A percentile compares a stretch with the other conserved stretches of the same genome.
Evolutionary conservation across 768 basidiomycete species (phyloP).

Genomic region (Phaeotremella skinneri): DNA sequence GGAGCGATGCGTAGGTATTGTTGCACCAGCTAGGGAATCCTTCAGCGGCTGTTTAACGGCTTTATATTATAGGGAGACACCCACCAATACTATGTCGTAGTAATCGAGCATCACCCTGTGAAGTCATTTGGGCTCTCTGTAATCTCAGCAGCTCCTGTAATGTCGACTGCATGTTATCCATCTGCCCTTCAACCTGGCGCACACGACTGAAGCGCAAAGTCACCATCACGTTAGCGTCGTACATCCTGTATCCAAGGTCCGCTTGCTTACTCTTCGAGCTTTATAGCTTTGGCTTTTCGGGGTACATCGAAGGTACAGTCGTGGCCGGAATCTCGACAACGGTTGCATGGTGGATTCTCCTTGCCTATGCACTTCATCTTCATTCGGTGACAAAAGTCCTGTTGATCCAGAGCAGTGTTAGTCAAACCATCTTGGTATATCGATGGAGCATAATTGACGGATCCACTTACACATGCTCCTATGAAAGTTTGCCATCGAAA

Average conservation of each 20-base stretch:
- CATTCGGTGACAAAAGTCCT: conserved; percentile 47
- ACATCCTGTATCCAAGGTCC: background rate
- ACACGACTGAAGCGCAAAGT: conserved; percentile 23
- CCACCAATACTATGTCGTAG: background rate
- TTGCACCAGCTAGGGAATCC: background rate
- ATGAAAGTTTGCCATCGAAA: too few relatives aligned
- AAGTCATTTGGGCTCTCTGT: conserved; percentile 20
- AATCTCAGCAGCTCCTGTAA: conserved; percentile 37
- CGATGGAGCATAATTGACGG: too few relatives aligned
- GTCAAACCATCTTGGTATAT: background rate
- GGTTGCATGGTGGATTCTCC: conserved; percentile 43
- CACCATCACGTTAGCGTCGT: background rate
- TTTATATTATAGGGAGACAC: background rate
- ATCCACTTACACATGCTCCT: conserved; percentile 27
- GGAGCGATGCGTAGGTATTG: background rate
- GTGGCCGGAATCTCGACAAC: conserved; percentile 37
- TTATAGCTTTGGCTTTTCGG: conserved; percentile 38
- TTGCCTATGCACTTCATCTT: conserved; percentile 48
- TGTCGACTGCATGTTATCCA: conserved; percentile 33
- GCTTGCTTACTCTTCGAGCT: conserved; percentile 43
- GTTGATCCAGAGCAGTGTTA: background rate
- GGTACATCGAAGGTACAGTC: conserved; percentile 44
- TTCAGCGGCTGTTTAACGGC: background rate
- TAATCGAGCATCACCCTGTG: background rate
- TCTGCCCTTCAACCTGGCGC: conserved; percentile 39